Evolutionary conservation across 768 basidiomycete species (phyloP), one percentile per base, ranked within the genome.

Genomic region (Serendipita sp.): DNA sequence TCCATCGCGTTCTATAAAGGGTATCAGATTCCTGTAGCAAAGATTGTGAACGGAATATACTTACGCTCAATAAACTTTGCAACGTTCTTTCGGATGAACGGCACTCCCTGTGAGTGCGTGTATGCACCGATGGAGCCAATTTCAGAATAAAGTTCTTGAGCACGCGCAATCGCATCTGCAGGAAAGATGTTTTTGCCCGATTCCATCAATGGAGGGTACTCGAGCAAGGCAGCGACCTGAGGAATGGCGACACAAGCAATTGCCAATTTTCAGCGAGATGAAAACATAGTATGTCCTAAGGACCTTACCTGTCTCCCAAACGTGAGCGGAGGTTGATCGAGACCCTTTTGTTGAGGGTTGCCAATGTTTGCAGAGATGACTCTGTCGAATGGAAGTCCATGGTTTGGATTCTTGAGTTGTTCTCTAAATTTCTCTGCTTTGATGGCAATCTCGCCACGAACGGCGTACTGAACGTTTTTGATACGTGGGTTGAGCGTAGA

Each of bases 301-400:
- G 18, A 1, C 64, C 81, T 63, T 67, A 88, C 92, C 86, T 98
- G 95, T 64, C 95, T 80, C 65, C 84, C 81, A 72, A 91, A 98
- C 3, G 95, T 96, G 66, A 98, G 82, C 1, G 94, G 91, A 3
- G 86, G 82, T 72, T 99, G 95, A 74, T 97, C 85, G 63, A 99
- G 79, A 0, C 93, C 93, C 69, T 85, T 86, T 75, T 97, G 94
- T 75, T 99, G 95, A 0, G 96, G 95, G 71, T 99, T 98, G 8
- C 95, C 95, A 66, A 99, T 99, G 76, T 98, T 99, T 66, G 91
- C 91, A 33, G 84, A 87, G 73, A 96, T 95, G 74, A 98, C 80
- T 69, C 83, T 82, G 72, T 84, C 81, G 74, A 98, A 99, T 15
- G 92, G 91, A 15, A 97, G 79, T 18, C 76, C 77, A 67, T 81